These are phyloP conservation scores for Lasiosphaeriaceae sp. DNA, from an alignment of 495 filamentous ascomycete species.

Conservation along the genomic window DNA sequence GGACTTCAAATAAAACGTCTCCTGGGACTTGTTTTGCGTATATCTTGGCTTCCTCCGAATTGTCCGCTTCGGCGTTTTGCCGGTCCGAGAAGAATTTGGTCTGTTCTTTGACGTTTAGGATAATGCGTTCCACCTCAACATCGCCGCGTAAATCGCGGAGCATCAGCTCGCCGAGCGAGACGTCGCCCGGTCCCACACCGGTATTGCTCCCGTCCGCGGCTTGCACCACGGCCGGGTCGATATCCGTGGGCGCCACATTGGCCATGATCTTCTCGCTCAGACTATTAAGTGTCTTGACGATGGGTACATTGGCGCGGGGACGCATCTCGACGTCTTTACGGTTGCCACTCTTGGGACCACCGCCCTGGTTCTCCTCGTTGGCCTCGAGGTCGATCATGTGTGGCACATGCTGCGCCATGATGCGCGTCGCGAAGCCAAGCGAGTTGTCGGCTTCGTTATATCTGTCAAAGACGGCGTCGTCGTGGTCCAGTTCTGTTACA, in stretches of 20 bases:
- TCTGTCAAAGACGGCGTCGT: conserved; percentile 74
- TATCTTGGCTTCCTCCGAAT: conserved; percentile 52
- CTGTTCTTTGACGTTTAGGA: conserved; percentile 84
- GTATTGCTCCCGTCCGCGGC: conserved; percentile 56
- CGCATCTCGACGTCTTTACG: conserved; percentile 84
- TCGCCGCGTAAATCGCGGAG: conserved; percentile 82
- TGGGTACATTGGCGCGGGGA: conserved; percentile 52
- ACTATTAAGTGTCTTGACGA: conserved; percentile 79
- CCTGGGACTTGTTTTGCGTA: conserved; percentile 64
- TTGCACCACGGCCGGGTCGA: conserved; percentile 45
- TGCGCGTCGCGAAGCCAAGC: conserved; percentile 41
- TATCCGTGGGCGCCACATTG: conserved; percentile 73
- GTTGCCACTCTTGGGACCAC: conserved; percentile 65
- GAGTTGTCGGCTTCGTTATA: conserved; percentile 72
- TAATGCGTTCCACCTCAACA: conserved; percentile 64
- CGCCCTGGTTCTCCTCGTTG: conserved; percentile 83
- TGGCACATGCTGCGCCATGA: conserved; percentile 62
- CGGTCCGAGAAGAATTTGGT: conserved; percentile 70
- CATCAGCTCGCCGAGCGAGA: conserved; percentile 66
- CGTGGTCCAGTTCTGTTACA: conserved; percentile 66
- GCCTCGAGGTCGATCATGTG: conserved; percentile 88
- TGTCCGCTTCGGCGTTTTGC: conserved; percentile 22
- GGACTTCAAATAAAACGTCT: conserved; percentile 61
- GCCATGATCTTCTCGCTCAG: conserved; percentile 88
- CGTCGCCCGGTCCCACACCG: conserved; percentile 38